Evolutionary conservation across 176 grass and related monocot species (phyloP).

Genomic region (Microstegium vimineum): DNA sequence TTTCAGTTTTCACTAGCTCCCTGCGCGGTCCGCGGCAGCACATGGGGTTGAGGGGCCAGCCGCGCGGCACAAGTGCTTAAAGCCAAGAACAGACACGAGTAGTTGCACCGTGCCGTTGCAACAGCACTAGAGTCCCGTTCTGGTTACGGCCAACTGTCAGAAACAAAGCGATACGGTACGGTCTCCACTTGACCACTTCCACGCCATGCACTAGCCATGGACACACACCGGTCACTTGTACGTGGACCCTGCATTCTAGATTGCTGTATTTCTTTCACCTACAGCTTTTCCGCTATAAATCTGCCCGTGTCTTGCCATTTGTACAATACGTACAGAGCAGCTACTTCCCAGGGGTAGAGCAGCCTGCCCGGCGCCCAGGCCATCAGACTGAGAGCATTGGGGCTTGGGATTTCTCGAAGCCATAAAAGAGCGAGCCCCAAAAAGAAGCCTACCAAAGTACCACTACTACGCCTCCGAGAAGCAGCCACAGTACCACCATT

Average conservation of each 20-base stretch:
- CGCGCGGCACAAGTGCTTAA: no score
- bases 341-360: not conserved
- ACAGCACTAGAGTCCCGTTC: not conserved
- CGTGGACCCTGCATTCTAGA: not conserved
- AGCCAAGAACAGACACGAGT: not conserved
- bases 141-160: not conserved
- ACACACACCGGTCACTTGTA: not conserved
- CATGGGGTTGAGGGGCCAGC: not conserved
- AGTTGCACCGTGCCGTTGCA: not conserved
- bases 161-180: not conserved
- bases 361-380: not conserved
- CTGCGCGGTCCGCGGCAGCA: not conserved
- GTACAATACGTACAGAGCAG: not conserved
- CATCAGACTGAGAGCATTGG: slow-evolving; percentile 9
- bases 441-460: slow-evolving; percentile 35
- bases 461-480: not conserved
- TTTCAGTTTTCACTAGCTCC: not conserved
- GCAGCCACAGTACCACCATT: not conserved
- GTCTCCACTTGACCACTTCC: not conserved
- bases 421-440: slow-evolving; percentile 35
- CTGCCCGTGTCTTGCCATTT: slow-evolving; percentile 30
- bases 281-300: not conserved
- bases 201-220: slow-evolving; percentile 14
- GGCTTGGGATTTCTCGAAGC: slow-evolving; percentile 55
- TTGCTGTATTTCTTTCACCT: not conserved